Percentiles rank a stretch among this genome's conserved stretches.
These are phyloP conservation scores for Spiraea crenata DNA, from an alignment of 331 rosid species.

Conservation along the genomic window DNA sequence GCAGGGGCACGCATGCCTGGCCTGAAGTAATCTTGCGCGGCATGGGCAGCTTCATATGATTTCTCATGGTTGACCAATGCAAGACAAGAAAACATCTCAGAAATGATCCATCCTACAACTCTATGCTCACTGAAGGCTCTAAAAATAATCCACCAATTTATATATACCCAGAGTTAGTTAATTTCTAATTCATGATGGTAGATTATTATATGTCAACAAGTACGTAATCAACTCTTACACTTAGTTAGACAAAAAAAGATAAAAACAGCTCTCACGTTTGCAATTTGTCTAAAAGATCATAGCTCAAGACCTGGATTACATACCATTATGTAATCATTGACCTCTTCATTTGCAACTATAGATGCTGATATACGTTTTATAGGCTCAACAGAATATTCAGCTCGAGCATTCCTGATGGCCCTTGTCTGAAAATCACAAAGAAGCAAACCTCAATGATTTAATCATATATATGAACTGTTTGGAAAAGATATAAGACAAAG, in stretches of 20 bases:
- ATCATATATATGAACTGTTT: neutral
- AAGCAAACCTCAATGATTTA: slow-evolving; percentile 8
- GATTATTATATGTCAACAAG: neutral
- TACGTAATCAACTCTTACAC: neutral
- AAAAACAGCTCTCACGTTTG: neutral
- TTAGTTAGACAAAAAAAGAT: neutral
- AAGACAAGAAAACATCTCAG: neutral
- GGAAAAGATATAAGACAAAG: neutral
- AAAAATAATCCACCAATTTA: neutral
- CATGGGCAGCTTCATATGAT: slow-evolving; percentile 7
- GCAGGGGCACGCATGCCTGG: neutral
- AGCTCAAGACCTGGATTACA: slow-evolving; percentile 35
- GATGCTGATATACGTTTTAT: slow-evolving; percentile 86
- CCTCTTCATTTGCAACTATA: slow-evolving; percentile 80
- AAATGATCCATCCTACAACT: neutral
- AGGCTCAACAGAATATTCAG: slow-evolving; percentile 97
- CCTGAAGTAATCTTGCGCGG: neutral
- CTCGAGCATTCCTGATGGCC: slow-evolving; percentile 86
- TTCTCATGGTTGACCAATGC: neutral
- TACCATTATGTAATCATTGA: slow-evolving; percentile 70
- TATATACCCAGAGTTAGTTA: neutral
- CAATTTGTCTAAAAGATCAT: neutral
- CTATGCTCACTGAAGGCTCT: neutral
- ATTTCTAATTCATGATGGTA: neutral
- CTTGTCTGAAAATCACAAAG: slow-evolving; percentile 50